phyloP scores from a whole-genome alignment of 495 filamentous ascomycete species.

The Parathielavia appendiculata region DNA sequence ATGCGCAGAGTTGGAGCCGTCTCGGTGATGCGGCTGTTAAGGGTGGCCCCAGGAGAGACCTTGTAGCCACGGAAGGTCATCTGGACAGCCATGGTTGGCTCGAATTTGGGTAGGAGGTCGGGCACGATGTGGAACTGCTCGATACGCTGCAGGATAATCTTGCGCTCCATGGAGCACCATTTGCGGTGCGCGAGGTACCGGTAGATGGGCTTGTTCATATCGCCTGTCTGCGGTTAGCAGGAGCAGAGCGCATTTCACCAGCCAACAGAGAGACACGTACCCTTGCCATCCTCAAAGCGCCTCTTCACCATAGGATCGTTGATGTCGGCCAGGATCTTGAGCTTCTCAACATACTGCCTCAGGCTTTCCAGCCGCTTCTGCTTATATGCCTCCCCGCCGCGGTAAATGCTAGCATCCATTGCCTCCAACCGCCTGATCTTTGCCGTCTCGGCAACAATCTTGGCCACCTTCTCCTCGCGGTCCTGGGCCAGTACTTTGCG shows the following conservation, averaged over 20 bases:
- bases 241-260: not conserved
- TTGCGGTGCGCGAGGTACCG: conserved; percentile 79
- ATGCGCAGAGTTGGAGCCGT: conserved; percentile 67
- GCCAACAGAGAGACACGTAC: conserved; percentile 45
- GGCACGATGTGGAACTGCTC: conserved; percentile 83
- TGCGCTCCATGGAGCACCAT: conserved; percentile 69
- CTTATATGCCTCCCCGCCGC: conserved; percentile 56
- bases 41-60: conserved; percentile 69
- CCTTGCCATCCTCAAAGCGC: conserved; percentile 85
- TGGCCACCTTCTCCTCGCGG: conserved; percentile 69
- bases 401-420: conserved; percentile 50
- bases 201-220: conserved; percentile 97
- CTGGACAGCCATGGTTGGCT: conserved; percentile 71
- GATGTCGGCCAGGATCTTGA: conserved; percentile 89
- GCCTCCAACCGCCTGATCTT: conserved; percentile 56
- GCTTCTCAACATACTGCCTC: conserved; percentile 64
- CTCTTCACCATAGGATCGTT: conserved; percentile 95
- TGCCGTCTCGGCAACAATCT: conserved; percentile 55
- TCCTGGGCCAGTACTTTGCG: conserved; percentile 75
- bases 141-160: conserved; percentile 80
- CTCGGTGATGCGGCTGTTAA: conserved; percentile 66
- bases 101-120: conserved; percentile 82
- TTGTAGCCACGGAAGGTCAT: conserved; percentile 66
- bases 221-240: conserved; percentile 51
- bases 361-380: conserved; percentile 64